phyloP scores from a whole-genome alignment of 1,139 yeast genomes.

The Taphrina confusa region DNA sequence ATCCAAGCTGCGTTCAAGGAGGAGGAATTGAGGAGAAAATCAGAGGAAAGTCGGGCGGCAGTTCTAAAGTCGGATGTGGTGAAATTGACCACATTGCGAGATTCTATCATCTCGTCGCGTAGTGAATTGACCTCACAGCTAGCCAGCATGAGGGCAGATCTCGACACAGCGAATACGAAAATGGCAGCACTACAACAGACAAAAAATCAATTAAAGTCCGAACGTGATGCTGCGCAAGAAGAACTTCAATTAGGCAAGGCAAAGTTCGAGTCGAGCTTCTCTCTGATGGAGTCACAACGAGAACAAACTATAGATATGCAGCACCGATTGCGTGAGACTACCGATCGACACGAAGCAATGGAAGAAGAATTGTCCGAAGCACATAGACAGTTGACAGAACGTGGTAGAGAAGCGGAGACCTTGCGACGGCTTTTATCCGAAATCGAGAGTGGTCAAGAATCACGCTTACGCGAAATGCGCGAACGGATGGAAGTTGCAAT shows the following conservation, averaged over 20 bases:
- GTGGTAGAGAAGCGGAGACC: constrained; percentile 74
- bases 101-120: constrained; percentile 18
- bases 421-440: constrained; percentile 70
- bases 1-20: constrained; percentile 32
- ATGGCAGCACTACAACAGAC: constrained; percentile 13
- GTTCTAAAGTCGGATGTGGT: constrained; percentile 16
- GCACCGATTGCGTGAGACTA: constrained; percentile 67
- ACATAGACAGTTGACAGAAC: constrained; percentile 70
- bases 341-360: constrained; percentile 61
- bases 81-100: constrained; percentile 18
- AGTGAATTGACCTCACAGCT: constrained; percentile 15
- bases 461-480: constrained; percentile 53
- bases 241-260: constrained; percentile 53
- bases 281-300: constrained; percentile 60
- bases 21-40: constrained; percentile 27
- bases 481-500: constrained; percentile 51
- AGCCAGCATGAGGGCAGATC: constrained; percentile 11
- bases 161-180: constrained; percentile 10
- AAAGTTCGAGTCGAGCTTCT: constrained; percentile 59
- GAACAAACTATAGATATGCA: constrained; percentile 77
- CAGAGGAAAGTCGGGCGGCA: constrained; percentile 24
- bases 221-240: constrained; percentile 52
- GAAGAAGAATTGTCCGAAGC: constrained; percentile 81
- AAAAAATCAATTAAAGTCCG: constrained; percentile 49
- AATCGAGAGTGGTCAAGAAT: constrained; percentile 60